Evolutionary conservation across 192 early-diverging fungal species (phyloP), one percentile per base, ranked within the genome.

Genomic region (Coemansia sp.): DNA sequence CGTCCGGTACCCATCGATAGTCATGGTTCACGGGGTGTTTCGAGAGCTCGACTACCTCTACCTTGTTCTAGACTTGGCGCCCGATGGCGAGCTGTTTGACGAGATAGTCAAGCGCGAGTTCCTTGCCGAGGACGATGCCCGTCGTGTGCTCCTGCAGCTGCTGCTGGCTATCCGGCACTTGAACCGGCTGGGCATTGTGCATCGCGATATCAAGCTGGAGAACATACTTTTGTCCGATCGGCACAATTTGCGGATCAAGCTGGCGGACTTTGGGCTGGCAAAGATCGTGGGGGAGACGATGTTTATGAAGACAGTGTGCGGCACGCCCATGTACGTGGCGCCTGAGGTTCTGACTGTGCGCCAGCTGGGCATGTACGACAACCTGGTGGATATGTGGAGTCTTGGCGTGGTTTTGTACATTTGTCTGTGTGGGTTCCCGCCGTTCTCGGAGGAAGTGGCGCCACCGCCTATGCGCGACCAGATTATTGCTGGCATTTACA

Each of bases 231-330:
- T 92, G 10, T 84, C 85, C 43, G 79, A 85, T 63, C 78, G 76
- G 6, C 48, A 75, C 10, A 70, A 83, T 57, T 86, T 86, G 48
- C 75, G 75, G 38, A 84, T 96, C 71, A 99, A 95, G 86, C 91
- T 99, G 60, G 88, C 92, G 23, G 97, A 99, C 76, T 99, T 99
- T 85, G 97, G 95, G 2, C 79, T 97, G 64, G 93, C 95, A 43
- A 95, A 91, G 75, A 90, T 93, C 42, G 88, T 91, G 53, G 84
- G 83, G 34, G 82, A 85, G 35, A 82, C 88, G 20, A 79, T 71
- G 63, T 83, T 91, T 62, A 84, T 98, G 65, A 79, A 83, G 45
- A 97, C 95, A 0, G 93, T 96, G 26, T 98, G 95, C 68, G 95
- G 95, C 3, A 98, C 95, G 0, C 93, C 93, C 1, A 91, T 89